These are phyloP conservation scores for Boehmeria nivea DNA, from an alignment of 306 rosid species.

Conservation along the genomic window DNA sequence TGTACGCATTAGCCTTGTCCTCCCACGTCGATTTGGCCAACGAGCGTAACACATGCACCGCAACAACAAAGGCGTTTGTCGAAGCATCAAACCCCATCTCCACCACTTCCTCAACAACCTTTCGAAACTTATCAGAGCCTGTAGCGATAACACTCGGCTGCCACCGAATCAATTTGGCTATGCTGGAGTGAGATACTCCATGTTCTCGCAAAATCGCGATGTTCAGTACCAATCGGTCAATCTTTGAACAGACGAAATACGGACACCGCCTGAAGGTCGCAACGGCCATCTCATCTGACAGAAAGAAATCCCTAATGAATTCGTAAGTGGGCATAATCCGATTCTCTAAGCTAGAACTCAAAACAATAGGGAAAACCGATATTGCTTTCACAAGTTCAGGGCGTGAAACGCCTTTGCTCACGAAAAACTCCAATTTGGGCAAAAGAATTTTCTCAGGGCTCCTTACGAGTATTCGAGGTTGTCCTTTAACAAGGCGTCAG, in stretches of 20 bases:
- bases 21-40: conserved; percentile 18
- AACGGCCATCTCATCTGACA: conserved; percentile 18
- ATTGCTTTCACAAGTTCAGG: conserved; percentile 16
- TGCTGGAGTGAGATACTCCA: conserved; percentile 19
- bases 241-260: not conserved
- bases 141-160: conserved; percentile 7
- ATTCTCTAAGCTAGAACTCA: conserved; percentile 16
- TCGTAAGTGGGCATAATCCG: conserved; percentile 22
- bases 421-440: conserved; percentile 35
- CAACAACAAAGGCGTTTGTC: conserved; percentile 13
- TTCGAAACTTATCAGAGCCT: not conserved
- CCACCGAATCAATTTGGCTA: conserved; percentile 5
- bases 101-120: conserved; percentile 21
- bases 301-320: conserved; percentile 6
- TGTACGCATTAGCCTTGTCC: conserved; percentile 28
- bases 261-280: not conserved
- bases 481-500: not conserved
- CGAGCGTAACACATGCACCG: conserved; percentile 19
- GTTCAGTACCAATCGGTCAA: conserved; percentile 13
- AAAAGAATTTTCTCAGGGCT: conserved; percentile 9
- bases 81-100: conserved; percentile 37
- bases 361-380: conserved; percentile 1
- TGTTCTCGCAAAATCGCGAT: conserved; percentile 12
- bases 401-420: conserved; percentile 25
- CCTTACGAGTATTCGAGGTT: not conserved